phyloP scores from a whole-genome alignment of 2,329 filamentous ascomycete genomes.

The Chalaropsis ovoidea region DNA sequence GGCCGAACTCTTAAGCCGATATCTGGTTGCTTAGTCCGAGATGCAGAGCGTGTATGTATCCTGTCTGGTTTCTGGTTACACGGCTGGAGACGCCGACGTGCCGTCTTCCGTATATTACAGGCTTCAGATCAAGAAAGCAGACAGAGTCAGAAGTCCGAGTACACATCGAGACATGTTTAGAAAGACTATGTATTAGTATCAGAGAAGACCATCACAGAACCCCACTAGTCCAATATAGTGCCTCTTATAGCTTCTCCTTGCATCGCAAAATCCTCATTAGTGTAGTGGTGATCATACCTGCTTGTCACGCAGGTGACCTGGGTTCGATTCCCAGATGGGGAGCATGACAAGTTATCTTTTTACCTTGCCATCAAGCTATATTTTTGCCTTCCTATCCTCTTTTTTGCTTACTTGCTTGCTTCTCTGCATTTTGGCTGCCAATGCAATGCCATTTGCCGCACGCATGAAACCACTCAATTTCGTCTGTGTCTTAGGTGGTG shows the following conservation, averaged over 20 bases:
- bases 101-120: neutral
- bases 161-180: too few relatives aligned
- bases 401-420: neutral
- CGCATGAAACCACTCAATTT: neutral
- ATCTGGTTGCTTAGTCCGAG: too few relatives aligned
- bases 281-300: constrained; percentile 25
- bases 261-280: constrained; percentile 21
- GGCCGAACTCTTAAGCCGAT: neutral
- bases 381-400: neutral
- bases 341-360: neutral
- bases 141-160: too few relatives aligned
- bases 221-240: neutral
- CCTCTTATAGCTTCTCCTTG: neutral
- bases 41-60: neutral
- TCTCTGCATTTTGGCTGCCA: neutral
- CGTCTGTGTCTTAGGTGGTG: constrained; percentile 2
- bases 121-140: neutral
- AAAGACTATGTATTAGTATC: too few relatives aligned
- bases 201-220: too few relatives aligned
- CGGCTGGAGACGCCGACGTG: neutral
- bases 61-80: neutral
- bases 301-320: constrained; percentile 26
- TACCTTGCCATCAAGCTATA: fast-evolving
- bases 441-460: neutral
- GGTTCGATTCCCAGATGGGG: constrained; percentile 26